Evolutionary conservation across 225 moss, liverwort and hornwort genomes (phyloP), one percentile per base, ranked within the genome.

Genomic region (Takakia lepidozioides): DNA sequence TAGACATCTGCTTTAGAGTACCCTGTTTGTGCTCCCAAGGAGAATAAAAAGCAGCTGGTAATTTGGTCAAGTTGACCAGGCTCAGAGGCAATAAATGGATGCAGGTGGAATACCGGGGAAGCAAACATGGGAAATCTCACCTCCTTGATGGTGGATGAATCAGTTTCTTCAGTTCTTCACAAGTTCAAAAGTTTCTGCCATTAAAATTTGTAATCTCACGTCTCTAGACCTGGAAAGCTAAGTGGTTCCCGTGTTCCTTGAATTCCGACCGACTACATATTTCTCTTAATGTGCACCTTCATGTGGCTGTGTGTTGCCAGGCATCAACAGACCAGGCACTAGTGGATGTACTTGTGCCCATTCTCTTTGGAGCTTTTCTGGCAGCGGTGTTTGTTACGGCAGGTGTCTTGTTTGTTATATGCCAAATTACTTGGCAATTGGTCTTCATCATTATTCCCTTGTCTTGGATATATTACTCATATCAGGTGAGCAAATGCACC

Each of bases 321-420:
- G 65, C 72, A 0, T 78, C 82, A 23, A 73, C 67, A 43, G 82
- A 82, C 59, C 86, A 86, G 59, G 55, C 78, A 13, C 32, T 65
- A 48, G 47, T 65, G 0, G 78, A 82, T 46, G 25, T 72, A 10
- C 19, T 58, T 41, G 54, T 82, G 19, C 69, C 86, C 0, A 51
- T 82, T 30, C 56, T 69, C 45, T 51, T 54, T 13, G 67, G 67
- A 19, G 78, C 43, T 26, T 29, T 79, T 22, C 53, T 86, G 40
- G 72, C 74, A 5, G 38, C 78, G 35, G 72, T 60, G 25, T 82
- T 72, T 32, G 62, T 65, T 8, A 58, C 78, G 23, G 2, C 75
- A 11, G 82, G 82, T 10, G 63, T 82, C 8, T 7, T 78, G 0
- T 13, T 70, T 1, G 86, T 82, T 15, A 73, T 78, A 0, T 17